A percentile compares a stretch with the other conserved stretches of the same genome.
phyloP scores from a whole-genome alignment of 306 rosid genomes.

The Ammopiptanthus mongolicus region DNA sequence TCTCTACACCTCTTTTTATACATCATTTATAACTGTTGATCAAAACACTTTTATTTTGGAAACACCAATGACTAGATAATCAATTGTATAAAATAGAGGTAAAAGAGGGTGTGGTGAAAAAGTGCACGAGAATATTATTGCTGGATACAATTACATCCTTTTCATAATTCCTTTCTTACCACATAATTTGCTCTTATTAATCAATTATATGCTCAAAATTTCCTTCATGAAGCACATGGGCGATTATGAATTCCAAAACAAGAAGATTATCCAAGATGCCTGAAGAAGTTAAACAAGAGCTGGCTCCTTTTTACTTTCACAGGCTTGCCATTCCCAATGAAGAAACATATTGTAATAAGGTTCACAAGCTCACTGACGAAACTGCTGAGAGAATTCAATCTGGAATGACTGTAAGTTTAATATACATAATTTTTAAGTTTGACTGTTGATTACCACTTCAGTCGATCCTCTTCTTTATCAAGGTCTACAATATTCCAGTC shows the following conservation, averaged over 20 bases:
- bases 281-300: slow-evolving; percentile 64
- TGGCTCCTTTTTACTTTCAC: too few species aligned
- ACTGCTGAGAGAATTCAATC: slow-evolving; percentile 49
- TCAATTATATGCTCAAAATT: background rate
- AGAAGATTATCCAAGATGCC: slow-evolving; percentile 63
- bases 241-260: slow-evolving; percentile 64
- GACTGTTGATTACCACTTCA: too few species aligned
- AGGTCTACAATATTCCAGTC: too few species aligned
- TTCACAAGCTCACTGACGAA: slow-evolving; percentile 55
- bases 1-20: too few species aligned
- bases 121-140: too few species aligned
- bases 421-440: background rate
- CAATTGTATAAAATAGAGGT: too few species aligned
- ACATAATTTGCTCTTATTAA: too few species aligned
- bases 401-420: slow-evolving; percentile 50
- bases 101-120: too few species aligned
- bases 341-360: slow-evolving; percentile 42
- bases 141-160: background rate
- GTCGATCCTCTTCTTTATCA: too few species aligned
- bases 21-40: too few species aligned
- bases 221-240: slow-evolving; percentile 55
- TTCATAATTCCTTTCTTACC: background rate
- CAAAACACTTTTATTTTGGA: too few species aligned
- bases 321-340: slow-evolving; percentile 42
- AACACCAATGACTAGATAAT: too few species aligned